Conservation (phyloP, 2,329 filamentous ascomycete species). For the Epichloe aotearoae region DNA sequence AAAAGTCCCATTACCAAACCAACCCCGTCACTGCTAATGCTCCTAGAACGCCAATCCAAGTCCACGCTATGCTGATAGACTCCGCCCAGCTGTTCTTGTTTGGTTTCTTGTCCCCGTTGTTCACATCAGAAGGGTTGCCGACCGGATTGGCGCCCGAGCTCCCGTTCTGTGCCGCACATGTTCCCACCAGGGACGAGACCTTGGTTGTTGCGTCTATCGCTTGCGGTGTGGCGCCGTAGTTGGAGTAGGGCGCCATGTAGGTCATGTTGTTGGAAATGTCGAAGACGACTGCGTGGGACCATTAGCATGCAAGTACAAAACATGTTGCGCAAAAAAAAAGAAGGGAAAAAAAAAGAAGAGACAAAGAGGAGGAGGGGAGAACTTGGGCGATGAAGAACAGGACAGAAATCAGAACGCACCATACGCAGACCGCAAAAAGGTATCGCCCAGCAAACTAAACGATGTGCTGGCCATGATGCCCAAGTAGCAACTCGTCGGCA, state of each 20-base stretch:
- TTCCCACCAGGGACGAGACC: constrained; percentile 8
- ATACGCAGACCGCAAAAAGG: constrained; percentile 39
- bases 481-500: constrained; percentile 29
- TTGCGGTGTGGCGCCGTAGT: constrained; percentile 27
- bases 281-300: constrained; percentile 28
- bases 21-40: not conserved
- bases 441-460: constrained; percentile 39
- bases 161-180: constrained; percentile 5
- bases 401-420: constrained; percentile 17
- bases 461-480: constrained; percentile 33
- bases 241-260: constrained; percentile 36
- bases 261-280: constrained; percentile 35
- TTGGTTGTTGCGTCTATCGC: constrained; percentile 8
- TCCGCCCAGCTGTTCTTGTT: not conserved
- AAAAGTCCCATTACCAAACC: not conserved
- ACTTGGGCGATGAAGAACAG: too few relatives aligned
- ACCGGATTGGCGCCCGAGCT: not conserved
- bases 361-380: too few relatives aligned
- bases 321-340: too few relatives aligned
- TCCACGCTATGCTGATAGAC: not conserved
- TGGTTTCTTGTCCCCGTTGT: not conserved
- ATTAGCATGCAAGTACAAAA: too few relatives aligned
- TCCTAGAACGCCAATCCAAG: not conserved
- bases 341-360: rapidly evolving
- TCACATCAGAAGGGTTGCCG: not conserved